Conservation (phyloP, 305 asterid species). For the Fraxinus angustifolia region DNA sequence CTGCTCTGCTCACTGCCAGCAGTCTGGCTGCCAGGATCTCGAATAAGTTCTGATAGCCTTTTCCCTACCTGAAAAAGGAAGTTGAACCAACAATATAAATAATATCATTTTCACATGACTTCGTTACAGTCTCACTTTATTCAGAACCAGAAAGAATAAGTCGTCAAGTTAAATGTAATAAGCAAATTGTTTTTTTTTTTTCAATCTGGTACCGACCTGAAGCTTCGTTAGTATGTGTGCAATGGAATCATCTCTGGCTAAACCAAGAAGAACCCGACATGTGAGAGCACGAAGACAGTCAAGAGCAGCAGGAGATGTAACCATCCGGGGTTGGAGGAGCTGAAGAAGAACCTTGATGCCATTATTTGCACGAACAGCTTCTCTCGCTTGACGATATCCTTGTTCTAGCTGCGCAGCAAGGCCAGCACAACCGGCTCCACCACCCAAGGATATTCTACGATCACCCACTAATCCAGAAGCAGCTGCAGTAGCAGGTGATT, state of each 20-base stretch:
- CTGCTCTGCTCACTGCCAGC: constrained; percentile 80
- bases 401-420: constrained; percentile 99
- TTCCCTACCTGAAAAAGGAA: constrained; percentile 69
- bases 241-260: constrained; percentile 96
- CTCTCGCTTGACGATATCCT: constrained; percentile 92
- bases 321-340: constrained; percentile 95
- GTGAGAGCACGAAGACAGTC: constrained; percentile 99
- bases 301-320: constrained; percentile 86
- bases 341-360: constrained; percentile 97
- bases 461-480: constrained; percentile 97
- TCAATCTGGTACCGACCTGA: constrained; percentile 52
- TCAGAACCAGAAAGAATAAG: not conserved
- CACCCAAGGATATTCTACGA: constrained; percentile 86
- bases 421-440: constrained; percentile 94
- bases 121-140: not conserved
- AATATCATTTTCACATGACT: not conserved
- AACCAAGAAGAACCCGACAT: constrained; percentile 97
- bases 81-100: constrained; percentile 3
- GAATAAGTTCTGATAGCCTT: constrained; percentile 90
- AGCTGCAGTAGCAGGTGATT: constrained; percentile 52
- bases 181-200: not conserved
- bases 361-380: constrained; percentile 95
- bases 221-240: constrained; percentile 96
- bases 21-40: constrained; percentile 89
- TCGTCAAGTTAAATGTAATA: not conserved